phyloP scores from a whole-genome alignment of 257 asterid genomes.

The Solanum lycopersicoides region DNA sequence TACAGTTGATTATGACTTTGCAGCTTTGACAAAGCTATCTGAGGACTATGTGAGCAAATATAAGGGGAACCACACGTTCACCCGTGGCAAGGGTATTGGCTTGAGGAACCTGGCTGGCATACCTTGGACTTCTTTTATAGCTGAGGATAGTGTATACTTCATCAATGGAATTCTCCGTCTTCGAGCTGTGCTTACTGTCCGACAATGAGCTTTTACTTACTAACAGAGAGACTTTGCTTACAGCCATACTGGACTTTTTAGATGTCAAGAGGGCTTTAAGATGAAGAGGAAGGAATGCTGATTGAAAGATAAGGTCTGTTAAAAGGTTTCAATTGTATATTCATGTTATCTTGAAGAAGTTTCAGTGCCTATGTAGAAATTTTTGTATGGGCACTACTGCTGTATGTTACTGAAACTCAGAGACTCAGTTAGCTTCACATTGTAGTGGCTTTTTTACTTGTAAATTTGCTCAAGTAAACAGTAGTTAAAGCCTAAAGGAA shows the following conservation, averaged over 20 bases:
- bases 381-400: background rate
- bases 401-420: background rate
- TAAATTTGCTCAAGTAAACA: background rate
- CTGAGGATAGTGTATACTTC: conserved; percentile 2
- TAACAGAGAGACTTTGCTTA: background rate
- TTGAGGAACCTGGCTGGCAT: conserved; percentile 5
- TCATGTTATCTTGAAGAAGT: background rate
- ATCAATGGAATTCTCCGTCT: conserved; percentile 7
- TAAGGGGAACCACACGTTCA: conserved; percentile 8
- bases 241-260: background rate
- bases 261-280: background rate
- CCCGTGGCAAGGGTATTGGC: conserved; percentile 5
- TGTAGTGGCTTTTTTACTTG: background rate
- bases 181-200: conserved; percentile 4
- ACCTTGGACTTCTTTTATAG: conserved; percentile 4
- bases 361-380: background rate
- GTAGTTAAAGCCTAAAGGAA: background rate
- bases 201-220: background rate
- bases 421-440: background rate
- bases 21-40: background rate
- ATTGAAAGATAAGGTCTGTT: background rate
- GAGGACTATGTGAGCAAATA: conserved; percentile 1
- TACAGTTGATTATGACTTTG: conserved; percentile 8
- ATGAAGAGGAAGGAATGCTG: background rate
- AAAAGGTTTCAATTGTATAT: background rate